A percentile compares a stretch with the other conserved stretches of the same genome.
Conservation (phyloP, 2,329 filamentous ascomycete genomes). For the Bimuria novae-zelandiae region DNA sequence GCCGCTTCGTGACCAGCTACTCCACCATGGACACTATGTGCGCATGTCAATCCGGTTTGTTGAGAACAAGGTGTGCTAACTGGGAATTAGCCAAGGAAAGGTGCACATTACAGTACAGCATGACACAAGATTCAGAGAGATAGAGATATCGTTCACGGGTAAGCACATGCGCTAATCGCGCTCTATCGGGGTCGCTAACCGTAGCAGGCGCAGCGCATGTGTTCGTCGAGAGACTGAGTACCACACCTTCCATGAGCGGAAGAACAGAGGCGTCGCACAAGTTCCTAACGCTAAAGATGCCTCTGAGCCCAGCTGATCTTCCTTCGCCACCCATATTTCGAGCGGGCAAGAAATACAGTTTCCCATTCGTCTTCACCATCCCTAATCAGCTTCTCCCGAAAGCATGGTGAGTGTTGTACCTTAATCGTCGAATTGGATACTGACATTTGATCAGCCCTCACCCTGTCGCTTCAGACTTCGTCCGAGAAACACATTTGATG, state of each 20-base stretch:
- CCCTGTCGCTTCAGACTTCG: slow-evolving; percentile 53
- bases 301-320: slow-evolving; percentile 58
- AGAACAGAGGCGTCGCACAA: slow-evolving; percentile 62
- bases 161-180: slow-evolving; percentile 18
- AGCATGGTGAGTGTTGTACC: slow-evolving; percentile 49
- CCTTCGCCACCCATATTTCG: slow-evolving; percentile 60
- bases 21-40: slow-evolving; percentile 63
- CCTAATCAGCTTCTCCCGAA: slow-evolving; percentile 64
- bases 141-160: slow-evolving; percentile 64
- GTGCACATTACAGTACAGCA: slow-evolving; percentile 5
- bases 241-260: slow-evolving; percentile 57
- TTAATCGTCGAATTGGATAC: background rate
- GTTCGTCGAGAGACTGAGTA: slow-evolving; percentile 59
- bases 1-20: slow-evolving; percentile 52
- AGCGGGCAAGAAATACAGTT: slow-evolving; percentile 60
- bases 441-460: slow-evolving; percentile 48
- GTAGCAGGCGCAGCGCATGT: slow-evolving; percentile 55
- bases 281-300: slow-evolving; percentile 66
- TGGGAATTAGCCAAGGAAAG: background rate
- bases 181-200: slow-evolving; percentile 16
- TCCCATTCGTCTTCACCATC: slow-evolving; percentile 68
- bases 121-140: slow-evolving; percentile 61
- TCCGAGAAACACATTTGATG: slow-evolving; percentile 61
- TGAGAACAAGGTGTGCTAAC: background rate
- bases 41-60: slow-evolving; percentile 24